Conservation (phyloP, 768 basidiomycete species). For the Collybia mongolica region DNA sequence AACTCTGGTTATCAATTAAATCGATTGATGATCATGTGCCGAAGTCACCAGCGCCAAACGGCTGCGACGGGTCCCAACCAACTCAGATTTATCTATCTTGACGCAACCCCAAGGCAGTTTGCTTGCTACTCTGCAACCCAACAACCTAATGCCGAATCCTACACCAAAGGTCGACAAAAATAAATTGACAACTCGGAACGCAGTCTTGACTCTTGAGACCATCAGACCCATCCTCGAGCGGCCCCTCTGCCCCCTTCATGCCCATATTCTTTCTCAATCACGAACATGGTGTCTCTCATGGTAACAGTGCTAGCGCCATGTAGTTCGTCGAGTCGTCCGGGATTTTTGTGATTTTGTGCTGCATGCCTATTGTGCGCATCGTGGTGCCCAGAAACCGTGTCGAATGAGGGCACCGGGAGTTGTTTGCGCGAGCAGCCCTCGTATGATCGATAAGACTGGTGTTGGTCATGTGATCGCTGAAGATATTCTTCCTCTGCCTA, state of each 20-base stretch:
- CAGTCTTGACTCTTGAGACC: no score
- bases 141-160: no score
- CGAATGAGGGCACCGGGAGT: slow-evolving; percentile 65
- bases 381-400: slow-evolving; percentile 60
- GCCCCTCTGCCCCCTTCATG: slow-evolving; percentile 82
- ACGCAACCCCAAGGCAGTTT: no score
- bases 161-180: no score
- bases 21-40: no score
- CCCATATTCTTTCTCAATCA: slow-evolving; percentile 77
- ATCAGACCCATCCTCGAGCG: slow-evolving; percentile 64
- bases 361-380: slow-evolving; percentile 64
- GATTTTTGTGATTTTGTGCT: slow-evolving; percentile 65
- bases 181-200: no score
- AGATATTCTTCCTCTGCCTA: slow-evolving; percentile 87
- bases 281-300: slow-evolving; percentile 82
- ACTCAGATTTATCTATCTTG: no score
- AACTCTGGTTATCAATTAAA: no score
- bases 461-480: slow-evolving; percentile 63
- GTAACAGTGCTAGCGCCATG: slow-evolving; percentile 78
- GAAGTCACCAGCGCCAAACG: no score
- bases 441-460: slow-evolving; percentile 60
- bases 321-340: slow-evolving; percentile 77
- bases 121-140: no score
- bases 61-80: no score
- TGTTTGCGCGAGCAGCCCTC: slow-evolving; percentile 83